phyloP scores from a whole-genome alignment of 345 rosid species.

The rapeseed (Brassica napus) region DNA sequence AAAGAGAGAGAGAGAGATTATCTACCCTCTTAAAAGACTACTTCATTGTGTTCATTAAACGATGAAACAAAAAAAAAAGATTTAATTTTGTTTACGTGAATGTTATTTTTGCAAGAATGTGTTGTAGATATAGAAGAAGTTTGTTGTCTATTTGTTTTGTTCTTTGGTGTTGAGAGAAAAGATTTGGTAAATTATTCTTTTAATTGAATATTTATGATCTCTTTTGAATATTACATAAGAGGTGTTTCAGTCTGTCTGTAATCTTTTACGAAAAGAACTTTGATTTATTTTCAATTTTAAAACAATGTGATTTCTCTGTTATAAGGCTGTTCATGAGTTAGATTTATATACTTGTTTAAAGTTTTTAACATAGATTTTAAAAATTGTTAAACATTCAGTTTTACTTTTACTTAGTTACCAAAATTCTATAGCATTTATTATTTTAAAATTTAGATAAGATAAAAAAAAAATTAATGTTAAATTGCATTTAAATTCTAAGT shows the following conservation, averaged over 20 bases:
- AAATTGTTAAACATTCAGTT: no score
- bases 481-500: no score
- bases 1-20: slow-evolving; percentile 1
- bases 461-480: no score
- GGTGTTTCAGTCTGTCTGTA: slow-evolving; percentile 18
- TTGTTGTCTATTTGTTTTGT: neutral
- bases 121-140: slow-evolving; percentile 41
- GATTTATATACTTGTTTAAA: no score
- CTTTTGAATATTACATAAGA: slow-evolving; percentile 27
- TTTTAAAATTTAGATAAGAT: no score
- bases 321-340: no score
- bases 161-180: slow-evolving; percentile 15
- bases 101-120: slow-evolving; percentile 39
- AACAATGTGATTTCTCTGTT: neutral
- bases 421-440: no score
- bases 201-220: slow-evolving; percentile 31
- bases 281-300: slow-evolving; percentile 5
- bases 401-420: no score
- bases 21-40: slow-evolving; percentile 13
- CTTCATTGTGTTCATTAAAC: slow-evolving; percentile 36
- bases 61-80: neutral
- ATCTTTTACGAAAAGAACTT: slow-evolving; percentile 10
- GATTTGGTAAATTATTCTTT: slow-evolving; percentile 32
- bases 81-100: slow-evolving; percentile 33
- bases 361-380: no score